Conservation (phyloP, 768 basidiomycete genomes). For the Rhizopogon sp. region DNA sequence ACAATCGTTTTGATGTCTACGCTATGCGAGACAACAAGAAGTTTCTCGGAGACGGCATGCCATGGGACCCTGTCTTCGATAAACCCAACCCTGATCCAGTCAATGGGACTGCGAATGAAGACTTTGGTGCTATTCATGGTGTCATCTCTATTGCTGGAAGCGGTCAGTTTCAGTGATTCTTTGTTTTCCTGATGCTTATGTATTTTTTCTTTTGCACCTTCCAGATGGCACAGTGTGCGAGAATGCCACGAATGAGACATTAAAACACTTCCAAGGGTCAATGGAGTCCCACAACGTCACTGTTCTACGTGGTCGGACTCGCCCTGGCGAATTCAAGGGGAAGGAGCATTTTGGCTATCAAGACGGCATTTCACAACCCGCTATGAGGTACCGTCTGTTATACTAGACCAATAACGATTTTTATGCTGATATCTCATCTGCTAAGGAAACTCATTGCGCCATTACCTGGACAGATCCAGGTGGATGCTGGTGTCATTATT, state of each 20-base stretch:
- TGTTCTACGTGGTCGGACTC: conserved; percentile 30
- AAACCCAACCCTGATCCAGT: neutral
- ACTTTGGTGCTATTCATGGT: neutral
- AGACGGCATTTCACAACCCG: conserved; percentile 51
- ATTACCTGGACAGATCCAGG: conserved; percentile 27
- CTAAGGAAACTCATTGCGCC: conserved; percentile 17
- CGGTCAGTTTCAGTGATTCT: neutral
- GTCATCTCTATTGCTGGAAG: neutral
- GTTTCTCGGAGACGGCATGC: neutral
- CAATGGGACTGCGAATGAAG: neutral
- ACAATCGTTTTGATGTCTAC: conserved; percentile 1
- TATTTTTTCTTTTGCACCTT: neutral
- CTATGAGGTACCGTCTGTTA: conserved; percentile 21
- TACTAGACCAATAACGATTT: conserved; percentile 13
- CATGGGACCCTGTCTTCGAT: conserved; percentile 1
- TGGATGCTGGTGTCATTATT: conserved; percentile 40
- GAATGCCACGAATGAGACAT: neutral
- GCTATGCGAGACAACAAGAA: conserved; percentile 4
- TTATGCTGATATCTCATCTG: conserved; percentile 20
- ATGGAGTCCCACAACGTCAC: neutral
- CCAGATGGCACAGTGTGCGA: neutral
- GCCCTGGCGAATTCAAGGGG: conserved; percentile 30
- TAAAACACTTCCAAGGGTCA: neutral
- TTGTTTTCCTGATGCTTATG: neutral
- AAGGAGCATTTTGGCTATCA: conserved; percentile 54